Conservation (phyloP, 2,329 filamentous ascomycete genomes). For the Monosporascus sp. region DNA sequence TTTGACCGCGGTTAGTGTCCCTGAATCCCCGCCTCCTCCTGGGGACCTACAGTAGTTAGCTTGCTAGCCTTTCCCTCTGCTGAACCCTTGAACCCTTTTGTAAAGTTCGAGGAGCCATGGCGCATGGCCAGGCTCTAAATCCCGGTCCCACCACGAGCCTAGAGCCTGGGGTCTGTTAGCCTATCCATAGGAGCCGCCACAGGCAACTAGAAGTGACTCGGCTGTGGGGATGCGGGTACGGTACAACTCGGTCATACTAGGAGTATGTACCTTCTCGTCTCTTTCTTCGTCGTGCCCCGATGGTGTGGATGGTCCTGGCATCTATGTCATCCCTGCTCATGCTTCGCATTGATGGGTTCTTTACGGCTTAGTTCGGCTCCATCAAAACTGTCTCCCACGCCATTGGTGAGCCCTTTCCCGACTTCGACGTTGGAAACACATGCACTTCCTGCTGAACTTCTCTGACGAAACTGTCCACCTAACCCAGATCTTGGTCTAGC, state of each 20-base stretch:
- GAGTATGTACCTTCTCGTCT: not conserved
- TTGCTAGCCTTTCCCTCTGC: conserved; percentile 1
- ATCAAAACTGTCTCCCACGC: conserved; percentile 31
- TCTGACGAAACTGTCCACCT: conserved; percentile 16
- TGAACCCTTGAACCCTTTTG: conserved; percentile 17
- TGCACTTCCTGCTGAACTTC: conserved; percentile 21
- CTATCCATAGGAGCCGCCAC: conserved; percentile 19
- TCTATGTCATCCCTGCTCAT: conserved; percentile 31
- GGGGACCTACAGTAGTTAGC: not conserved
- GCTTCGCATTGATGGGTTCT: conserved; percentile 32
- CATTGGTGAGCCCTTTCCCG: conserved; percentile 23
- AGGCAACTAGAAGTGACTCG: conserved; percentile 20
- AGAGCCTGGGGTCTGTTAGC: conserved; percentile 17
- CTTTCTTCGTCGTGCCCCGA: conserved; percentile 21
- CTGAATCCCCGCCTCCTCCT: not conserved
- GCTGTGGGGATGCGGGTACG: conserved; percentile 21
- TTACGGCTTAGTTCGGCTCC: conserved; percentile 33
- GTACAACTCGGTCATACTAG: conserved; percentile 10
- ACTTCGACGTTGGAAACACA: conserved; percentile 28
- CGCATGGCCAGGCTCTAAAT: conserved; percentile 11
- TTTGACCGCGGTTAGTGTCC: not conserved
- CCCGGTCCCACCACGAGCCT: conserved; percentile 19
- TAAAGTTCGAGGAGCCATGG: conserved; percentile 9
- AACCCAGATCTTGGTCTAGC: conserved; percentile 10
- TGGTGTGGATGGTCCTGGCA: conserved; percentile 18